Evolutionary conservation across 371 early-diverging fungal species (phyloP).

Genomic region (Batkoa obscura): DNA sequence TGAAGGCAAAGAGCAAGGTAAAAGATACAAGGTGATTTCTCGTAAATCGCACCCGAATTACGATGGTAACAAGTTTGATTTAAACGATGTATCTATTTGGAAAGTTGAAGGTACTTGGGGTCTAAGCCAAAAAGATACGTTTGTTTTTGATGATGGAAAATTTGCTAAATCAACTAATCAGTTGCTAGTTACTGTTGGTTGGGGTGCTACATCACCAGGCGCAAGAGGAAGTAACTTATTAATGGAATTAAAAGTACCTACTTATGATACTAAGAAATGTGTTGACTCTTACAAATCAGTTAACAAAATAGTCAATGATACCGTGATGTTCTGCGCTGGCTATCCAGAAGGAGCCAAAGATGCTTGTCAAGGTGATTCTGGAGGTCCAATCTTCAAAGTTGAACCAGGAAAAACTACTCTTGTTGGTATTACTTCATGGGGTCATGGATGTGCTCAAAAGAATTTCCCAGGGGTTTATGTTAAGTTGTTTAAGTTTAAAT

Average conservation of each 20-base stretch:
- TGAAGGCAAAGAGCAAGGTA: not conserved
- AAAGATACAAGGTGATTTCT: not conserved
- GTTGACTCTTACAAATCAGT: not conserved
- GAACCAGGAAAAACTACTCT: not conserved
- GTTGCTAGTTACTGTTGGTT: not conserved
- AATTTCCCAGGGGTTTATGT: conserved; percentile 2
- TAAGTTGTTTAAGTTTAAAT: not conserved
- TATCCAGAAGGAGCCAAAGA: conserved; percentile 5
- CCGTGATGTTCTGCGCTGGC: conserved; percentile 5
- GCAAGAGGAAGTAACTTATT: not conserved
- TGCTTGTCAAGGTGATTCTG: conserved; percentile 6
- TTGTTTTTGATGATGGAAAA: not conserved
- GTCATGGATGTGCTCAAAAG: conserved; percentile 2
- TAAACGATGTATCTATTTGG: conserved; percentile 5
- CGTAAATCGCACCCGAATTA: not conserved
- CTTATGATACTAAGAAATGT: not conserved
- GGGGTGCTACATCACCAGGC: not conserved
- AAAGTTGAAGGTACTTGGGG: not conserved
- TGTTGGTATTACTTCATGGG: conserved; percentile 3
- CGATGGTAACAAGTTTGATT: not conserved
- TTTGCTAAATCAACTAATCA: not conserved
- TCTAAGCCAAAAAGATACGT: not conserved
- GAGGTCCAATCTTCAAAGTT: conserved; percentile 3
- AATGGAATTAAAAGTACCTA: conserved; percentile 2
- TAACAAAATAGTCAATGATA: conserved; percentile 1